Percentiles rank a stretch among this genome's conserved stretches.
Evolutionary conservation across 2,329 filamentous ascomycete species (phyloP).

Genomic region (Ramichloridium luteum): DNA sequence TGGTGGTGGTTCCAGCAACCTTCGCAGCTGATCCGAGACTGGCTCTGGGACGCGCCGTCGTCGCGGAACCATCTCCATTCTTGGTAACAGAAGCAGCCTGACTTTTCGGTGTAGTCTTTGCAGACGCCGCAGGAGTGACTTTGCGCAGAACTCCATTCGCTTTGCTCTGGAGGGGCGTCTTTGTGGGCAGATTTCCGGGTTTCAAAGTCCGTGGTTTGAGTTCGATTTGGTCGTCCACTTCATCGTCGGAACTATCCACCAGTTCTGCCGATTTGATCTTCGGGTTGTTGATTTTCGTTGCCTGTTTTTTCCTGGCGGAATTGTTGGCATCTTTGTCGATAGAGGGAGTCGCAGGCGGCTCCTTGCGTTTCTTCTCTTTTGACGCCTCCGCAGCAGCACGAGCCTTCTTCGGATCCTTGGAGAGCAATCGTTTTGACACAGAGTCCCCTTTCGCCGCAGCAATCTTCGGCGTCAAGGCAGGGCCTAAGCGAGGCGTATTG

Average conservation of each 20-base stretch:
- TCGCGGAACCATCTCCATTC: no score
- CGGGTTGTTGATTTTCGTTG: slow-evolving; percentile 24
- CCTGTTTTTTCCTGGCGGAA: slow-evolving; percentile 18
- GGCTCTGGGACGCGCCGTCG: slow-evolving; percentile 3
- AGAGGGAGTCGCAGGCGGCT: slow-evolving; percentile 23
- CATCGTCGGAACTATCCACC: slow-evolving; percentile 39
- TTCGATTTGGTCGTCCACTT: slow-evolving; percentile 26
- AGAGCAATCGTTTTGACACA: slow-evolving; percentile 31
- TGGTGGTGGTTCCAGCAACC: slow-evolving; percentile 11
- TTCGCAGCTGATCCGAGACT: slow-evolving; percentile 8
- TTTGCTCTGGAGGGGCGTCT: slow-evolving; percentile 1
- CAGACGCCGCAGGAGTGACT: slow-evolving; percentile 8
- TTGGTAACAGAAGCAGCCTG: no score
- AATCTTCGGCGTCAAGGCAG: slow-evolving; percentile 18
- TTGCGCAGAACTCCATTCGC: slow-evolving; percentile 4
- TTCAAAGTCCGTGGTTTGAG: neutral
- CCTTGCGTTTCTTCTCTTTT: slow-evolving; percentile 37
- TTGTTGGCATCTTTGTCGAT: slow-evolving; percentile 19
- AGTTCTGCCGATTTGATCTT: slow-evolving; percentile 43
- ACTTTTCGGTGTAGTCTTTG: neutral
- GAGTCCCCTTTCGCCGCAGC: slow-evolving; percentile 13
- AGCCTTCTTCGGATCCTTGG: slow-evolving; percentile 34
- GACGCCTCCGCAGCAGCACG: slow-evolving; percentile 25
- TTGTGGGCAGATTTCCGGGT: slow-evolving; percentile 5
- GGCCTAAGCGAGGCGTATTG: slow-evolving; percentile 18